phyloP scores from a whole-genome alignment of 805 yeast species.

The Teunomyces gatunensis region DNA sequence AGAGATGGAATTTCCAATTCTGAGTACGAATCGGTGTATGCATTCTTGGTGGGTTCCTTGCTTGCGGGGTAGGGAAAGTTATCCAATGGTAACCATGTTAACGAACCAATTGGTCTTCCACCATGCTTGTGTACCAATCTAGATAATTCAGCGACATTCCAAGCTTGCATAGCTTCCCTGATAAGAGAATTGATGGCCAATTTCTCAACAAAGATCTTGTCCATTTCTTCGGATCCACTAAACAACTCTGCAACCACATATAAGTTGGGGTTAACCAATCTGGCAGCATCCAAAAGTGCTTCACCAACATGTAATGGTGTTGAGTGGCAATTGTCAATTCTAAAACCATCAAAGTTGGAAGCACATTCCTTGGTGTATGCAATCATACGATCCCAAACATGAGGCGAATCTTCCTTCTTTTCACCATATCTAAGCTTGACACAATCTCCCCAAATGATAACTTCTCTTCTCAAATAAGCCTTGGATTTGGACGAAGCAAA shows the following conservation, averaged over 20 bases:
- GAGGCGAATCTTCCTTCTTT: conserved; percentile 78
- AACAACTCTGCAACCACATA: conserved; percentile 94
- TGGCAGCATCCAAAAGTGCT: conserved; percentile 80
- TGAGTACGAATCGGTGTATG: conserved; percentile 28
- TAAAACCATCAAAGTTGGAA: conserved; percentile 73
- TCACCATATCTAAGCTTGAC: conserved; percentile 86
- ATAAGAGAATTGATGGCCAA: conserved; percentile 85
- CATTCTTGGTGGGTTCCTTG: conserved; percentile 28
- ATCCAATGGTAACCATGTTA: conserved; percentile 75
- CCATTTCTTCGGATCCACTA: conserved; percentile 89
- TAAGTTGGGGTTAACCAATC: conserved; percentile 76
- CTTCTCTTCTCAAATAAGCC: conserved; percentile 87
- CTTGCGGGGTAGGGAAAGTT: conserved; percentile 66
- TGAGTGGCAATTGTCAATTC: conserved; percentile 94
- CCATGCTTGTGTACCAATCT: conserved; percentile 88
- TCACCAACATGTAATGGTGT: conserved; percentile 96
- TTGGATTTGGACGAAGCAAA: conserved; percentile 80
- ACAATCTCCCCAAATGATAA: conserved; percentile 97
- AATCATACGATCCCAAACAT: conserved; percentile 84
- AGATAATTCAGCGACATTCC: conserved; percentile 83
- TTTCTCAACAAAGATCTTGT: conserved; percentile 84
- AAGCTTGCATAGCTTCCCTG: conserved; percentile 97
- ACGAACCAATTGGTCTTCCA: conserved; percentile 93
- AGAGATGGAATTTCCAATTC: conserved; percentile 68
- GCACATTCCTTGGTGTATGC: conserved; percentile 74